A percentile compares a stretch with the other conserved stretches of the same genome.
phyloP scores from a whole-genome alignment of 2,329 filamentous ascomycete genomes.

The Botrytis byssoidea region DNA sequence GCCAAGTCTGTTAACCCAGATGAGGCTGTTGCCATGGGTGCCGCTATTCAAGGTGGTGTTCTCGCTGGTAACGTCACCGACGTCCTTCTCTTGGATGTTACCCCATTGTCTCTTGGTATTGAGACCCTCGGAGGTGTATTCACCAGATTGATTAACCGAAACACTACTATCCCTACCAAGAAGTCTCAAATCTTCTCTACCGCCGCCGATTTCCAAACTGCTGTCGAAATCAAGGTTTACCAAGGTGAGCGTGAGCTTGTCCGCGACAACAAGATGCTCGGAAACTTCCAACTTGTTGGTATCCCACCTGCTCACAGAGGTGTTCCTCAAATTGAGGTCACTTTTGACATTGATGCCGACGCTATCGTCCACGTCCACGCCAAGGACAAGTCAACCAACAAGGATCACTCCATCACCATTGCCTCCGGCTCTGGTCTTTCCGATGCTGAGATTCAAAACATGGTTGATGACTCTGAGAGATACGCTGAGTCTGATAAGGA shows the following conservation, averaged over 20 bases:
- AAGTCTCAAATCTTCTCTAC: slow-evolving; percentile 99
- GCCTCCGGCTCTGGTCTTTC: slow-evolving; percentile 96
- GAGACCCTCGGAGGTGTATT: slow-evolving; percentile 98
- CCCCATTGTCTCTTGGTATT: slow-evolving; percentile 94
- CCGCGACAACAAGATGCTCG: slow-evolving; percentile 96
- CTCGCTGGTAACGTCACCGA: slow-evolving; percentile 96
- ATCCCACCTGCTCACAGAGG: slow-evolving; percentile 95
- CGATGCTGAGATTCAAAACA: slow-evolving; percentile 89
- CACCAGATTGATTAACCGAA: slow-evolving; percentile 96
- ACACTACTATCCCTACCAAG: slow-evolving; percentile 99
- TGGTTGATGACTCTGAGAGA: slow-evolving; percentile 97
- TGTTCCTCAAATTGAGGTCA: slow-evolving; percentile 95
- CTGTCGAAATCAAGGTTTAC: slow-evolving; percentile 99
- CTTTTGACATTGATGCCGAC: slow-evolving; percentile 97
- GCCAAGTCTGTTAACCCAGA: slow-evolving; percentile 99
- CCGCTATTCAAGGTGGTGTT: slow-evolving; percentile 94
- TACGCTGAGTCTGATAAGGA: slow-evolving; percentile 94
- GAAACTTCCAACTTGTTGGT: slow-evolving; percentile 98
- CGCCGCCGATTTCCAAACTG: slow-evolving; percentile 95
- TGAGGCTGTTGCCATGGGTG: slow-evolving; percentile 96
- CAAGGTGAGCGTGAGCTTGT: slow-evolving; percentile 99
- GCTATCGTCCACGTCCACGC: slow-evolving; percentile 97
- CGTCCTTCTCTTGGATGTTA: slow-evolving; percentile 91
- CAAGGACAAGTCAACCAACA: slow-evolving; percentile 99
- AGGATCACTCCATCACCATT: slow-evolving; percentile 99